Evolutionary conservation across 2,329 filamentous ascomycete genomes (phyloP).

Genomic region (Simplicillium aogashimaense): DNA sequence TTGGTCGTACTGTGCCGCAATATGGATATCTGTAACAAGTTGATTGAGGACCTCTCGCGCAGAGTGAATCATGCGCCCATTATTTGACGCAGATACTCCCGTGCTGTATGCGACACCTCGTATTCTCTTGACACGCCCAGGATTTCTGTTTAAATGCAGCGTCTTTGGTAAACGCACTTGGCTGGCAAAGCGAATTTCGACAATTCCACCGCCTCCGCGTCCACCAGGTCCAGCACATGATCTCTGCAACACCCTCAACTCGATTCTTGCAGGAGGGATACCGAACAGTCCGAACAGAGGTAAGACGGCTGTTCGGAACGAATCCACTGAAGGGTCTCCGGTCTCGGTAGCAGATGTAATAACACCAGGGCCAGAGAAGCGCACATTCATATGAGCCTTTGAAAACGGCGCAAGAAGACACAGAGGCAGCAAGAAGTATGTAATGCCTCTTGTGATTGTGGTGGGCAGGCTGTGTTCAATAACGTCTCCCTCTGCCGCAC

Average conservation of each 20-base stretch:
- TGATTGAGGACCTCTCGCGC: constrained; percentile 81
- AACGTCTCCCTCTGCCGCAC: constrained; percentile 60
- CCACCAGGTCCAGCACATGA: constrained; percentile 70
- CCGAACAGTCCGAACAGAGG: constrained; percentile 87
- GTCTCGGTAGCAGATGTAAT: constrained; percentile 78
- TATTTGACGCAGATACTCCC: constrained; percentile 86
- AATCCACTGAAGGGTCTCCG: constrained; percentile 86
- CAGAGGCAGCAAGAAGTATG: constrained; percentile 84
- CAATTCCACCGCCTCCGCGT: constrained; percentile 75
- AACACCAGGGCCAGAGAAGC: constrained; percentile 82
- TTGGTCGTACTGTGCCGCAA: constrained; percentile 70
- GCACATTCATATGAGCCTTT: constrained; percentile 81
- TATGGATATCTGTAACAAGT: constrained; percentile 79
- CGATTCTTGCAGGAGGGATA: constrained; percentile 69
- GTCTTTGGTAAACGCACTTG: constrained; percentile 93
- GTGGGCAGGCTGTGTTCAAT: constrained; percentile 73
- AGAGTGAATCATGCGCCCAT: constrained; percentile 87
- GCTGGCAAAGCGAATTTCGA: constrained; percentile 89
- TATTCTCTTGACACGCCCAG: constrained; percentile 79
- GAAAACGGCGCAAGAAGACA: constrained; percentile 89
- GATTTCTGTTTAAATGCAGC: constrained; percentile 71
- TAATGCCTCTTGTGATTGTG: constrained; percentile 69
- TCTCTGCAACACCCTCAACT: constrained; percentile 70
- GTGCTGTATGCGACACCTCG: constrained; percentile 90
- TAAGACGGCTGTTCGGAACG: constrained; percentile 83